Conservation (phyloP, 2,329 filamentous ascomycete species). For the Alternaria alternata region DNA sequence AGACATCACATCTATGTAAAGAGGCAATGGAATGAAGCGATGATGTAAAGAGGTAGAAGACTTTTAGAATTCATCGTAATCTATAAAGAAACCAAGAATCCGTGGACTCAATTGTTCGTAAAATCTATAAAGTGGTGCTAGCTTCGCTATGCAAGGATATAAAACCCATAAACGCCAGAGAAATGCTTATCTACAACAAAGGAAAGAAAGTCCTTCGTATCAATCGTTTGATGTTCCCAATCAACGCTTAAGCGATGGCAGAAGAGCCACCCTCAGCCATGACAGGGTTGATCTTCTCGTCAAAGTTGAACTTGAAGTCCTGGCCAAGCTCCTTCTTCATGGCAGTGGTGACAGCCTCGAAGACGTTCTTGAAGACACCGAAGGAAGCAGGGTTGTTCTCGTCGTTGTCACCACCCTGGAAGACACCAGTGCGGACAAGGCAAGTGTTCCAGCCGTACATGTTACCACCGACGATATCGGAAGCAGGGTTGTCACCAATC, state of each 20-base stretch:
- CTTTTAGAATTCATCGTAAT: conserved; percentile 12
- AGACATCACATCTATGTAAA: not conserved
- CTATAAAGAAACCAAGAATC: conserved; percentile 6
- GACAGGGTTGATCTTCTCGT: conserved; percentile 74
- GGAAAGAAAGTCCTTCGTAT: not conserved
- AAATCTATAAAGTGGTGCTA: conserved; percentile 12
- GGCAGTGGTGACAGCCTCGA: conserved; percentile 74
- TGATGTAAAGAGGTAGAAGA: conserved; percentile 70
- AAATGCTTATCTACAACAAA: conserved; percentile 15
- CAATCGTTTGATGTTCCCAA: not conserved
- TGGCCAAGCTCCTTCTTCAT: conserved; percentile 74
- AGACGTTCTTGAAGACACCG: conserved; percentile 76
- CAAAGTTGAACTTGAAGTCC: conserved; percentile 77
- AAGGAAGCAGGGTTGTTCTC: conserved; percentile 79
- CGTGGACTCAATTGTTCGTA: conserved; percentile 5
- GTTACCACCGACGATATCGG: conserved; percentile 78
- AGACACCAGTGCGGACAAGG: conserved; percentile 78
- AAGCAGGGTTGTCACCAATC: conserved; percentile 78
- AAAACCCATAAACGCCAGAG: conserved; percentile 9
- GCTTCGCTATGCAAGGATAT: conserved; percentile 19
- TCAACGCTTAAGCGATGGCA: conserved; percentile 60
- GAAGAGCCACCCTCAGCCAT: conserved; percentile 62
- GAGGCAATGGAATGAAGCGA: conserved; percentile 49
- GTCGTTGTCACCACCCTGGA: conserved; percentile 79
- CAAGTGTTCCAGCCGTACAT: conserved; percentile 86